Evolutionary conservation across 179 eudicot genomes (phyloP), one percentile per base, ranked within the genome.

Genomic region (Silene vulgaris): DNA sequence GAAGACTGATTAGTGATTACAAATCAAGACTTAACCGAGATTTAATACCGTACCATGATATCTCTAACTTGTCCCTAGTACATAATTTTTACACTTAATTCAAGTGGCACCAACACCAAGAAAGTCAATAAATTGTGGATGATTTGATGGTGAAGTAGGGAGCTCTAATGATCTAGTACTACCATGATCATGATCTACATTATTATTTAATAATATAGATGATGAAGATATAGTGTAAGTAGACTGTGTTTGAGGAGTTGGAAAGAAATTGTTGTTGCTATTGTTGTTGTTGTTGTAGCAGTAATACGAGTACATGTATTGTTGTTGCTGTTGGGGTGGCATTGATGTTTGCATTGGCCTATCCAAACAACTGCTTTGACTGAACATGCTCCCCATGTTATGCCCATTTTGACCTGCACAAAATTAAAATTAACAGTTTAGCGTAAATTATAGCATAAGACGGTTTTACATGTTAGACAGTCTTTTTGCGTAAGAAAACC

Each of bases 101-200:
- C 75, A 87, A 17, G 75, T 67, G 79, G 91, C 89, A 80, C 97
- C 97, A 69, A 92, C 96, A 60, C 97, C 97, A 71, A 92, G 97
- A 74, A 90, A 92, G 77, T 92, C 97, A 78, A 92, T 90, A 84
- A 92, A 90, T 17, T 84, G 74, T 57, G 88, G 88, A 57, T 69
- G 72, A 64, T 64, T 11, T 69, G 29, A 81, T 70, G 73, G 72
- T 48, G 82, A 72, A 61, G 32, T 78, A 1, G 78, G 19, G 70
- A 65, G 0, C 28, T 40, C 50, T 17, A 11, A 50, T 14, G 16
- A 52, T 52, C 48, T 60, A 77, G 4, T 52, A 52, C 48, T 65
- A 50, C 73, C 73, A 57, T 23, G 43, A 23, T 76, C 28, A 83
- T 69, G 57, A 70, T 74, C 69, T 54, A 48, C 75, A 76, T 84